phyloP scores from a whole-genome alignment of 805 yeast species.

The Wickerhamomyces bovis region DNA sequence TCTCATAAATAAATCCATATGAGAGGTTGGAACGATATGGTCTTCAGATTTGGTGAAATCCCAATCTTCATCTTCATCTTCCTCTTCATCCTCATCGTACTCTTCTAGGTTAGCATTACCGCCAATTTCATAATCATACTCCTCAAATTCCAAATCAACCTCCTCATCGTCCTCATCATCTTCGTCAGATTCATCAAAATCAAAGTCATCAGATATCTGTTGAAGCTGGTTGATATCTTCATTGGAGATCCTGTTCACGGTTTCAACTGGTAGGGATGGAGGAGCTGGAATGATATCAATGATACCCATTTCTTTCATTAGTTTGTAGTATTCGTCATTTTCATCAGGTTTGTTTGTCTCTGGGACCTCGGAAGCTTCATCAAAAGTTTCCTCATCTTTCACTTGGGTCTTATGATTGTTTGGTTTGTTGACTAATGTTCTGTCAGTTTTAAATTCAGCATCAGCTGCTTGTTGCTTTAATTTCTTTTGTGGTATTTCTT shows the following conservation, averaged over 20 bases:
- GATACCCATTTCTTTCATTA: conserved; percentile 32
- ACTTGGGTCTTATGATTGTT: background rate
- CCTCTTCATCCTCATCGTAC: conserved; percentile 21
- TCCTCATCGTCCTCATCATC: conserved; percentile 34
- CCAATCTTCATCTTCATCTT: conserved; percentile 19
- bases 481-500: background rate
- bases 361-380: background rate
- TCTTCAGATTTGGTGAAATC: conserved; percentile 9
- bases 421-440: background rate
- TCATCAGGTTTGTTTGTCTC: conserved; percentile 8
- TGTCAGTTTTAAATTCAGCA: background rate
- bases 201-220: conserved; percentile 44
- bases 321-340: conserved; percentile 25
- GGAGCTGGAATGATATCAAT: background rate
- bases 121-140: conserved; percentile 31
- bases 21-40: conserved; percentile 16
- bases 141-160: conserved; percentile 32
- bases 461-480: background rate
- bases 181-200: no score
- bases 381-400: background rate
- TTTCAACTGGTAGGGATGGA: background rate
- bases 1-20: conserved; percentile 15
- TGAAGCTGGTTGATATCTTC: conserved; percentile 49
- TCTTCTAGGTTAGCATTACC: conserved; percentile 25
- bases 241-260: conserved; percentile 2